phyloP scores from a whole-genome alignment of 805 yeast genomes.

The Pichia manshurica region DNA sequence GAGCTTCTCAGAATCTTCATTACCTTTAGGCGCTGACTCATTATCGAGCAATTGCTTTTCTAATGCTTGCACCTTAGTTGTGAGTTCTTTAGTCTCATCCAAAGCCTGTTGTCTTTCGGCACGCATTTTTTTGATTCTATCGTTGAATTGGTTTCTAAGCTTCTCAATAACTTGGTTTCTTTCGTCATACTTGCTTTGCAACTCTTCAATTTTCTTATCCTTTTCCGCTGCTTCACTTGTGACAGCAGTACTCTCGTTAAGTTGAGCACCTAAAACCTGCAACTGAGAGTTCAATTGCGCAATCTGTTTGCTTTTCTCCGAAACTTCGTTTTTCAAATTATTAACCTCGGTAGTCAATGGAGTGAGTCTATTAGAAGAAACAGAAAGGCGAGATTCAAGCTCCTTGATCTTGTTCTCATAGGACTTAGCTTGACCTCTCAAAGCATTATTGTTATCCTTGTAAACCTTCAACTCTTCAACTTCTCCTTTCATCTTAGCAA shows the following conservation, averaged over 20 bases:
- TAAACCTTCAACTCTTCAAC: conserved; percentile 26
- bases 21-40: background rate
- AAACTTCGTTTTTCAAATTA: conserved; percentile 28
- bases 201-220: conserved; percentile 15
- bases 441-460: conserved; percentile 26
- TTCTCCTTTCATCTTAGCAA: conserved; percentile 25
- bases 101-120: conserved; percentile 19
- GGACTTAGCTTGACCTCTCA: conserved; percentile 21
- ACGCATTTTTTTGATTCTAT: conserved; percentile 26
- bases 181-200: conserved; percentile 16
- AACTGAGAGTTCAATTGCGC: conserved; percentile 45
- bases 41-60: conserved; percentile 12
- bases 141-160: conserved; percentile 28
- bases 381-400: conserved; percentile 16
- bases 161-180: conserved; percentile 24
- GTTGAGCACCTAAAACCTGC: conserved; percentile 52
- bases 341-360: conserved; percentile 17
- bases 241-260: conserved; percentile 36
- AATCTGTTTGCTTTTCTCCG: conserved; percentile 46
- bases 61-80: conserved; percentile 19
- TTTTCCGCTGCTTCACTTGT: conserved; percentile 15
- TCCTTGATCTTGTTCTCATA: conserved; percentile 13
- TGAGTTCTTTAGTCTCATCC: conserved; percentile 13
- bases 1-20: conserved; percentile 17
- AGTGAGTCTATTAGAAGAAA: conserved; percentile 3